These are phyloP conservation scores for Elsinoe fawcettii DNA, from an alignment of 2,329 filamentous ascomycete species.

Conservation along the genomic window DNA sequence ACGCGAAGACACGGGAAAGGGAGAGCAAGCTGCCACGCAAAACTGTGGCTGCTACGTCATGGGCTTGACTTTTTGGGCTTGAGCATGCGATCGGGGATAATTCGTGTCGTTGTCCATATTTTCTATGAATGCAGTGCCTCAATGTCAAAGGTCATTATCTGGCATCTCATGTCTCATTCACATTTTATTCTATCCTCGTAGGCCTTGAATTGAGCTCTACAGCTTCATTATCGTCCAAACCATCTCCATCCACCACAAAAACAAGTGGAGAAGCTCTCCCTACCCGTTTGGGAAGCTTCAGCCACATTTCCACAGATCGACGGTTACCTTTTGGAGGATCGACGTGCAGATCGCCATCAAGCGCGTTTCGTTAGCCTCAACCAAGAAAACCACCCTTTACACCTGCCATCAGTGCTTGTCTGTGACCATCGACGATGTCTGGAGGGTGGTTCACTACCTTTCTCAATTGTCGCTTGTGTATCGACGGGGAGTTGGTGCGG, in stretches of 20 bases:
- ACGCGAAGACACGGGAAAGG: slow-evolving; percentile 1
- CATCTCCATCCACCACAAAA: neutral
- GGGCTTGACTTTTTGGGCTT: neutral
- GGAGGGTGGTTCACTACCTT: slow-evolving; percentile 40
- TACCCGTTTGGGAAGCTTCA: slow-evolving; percentile 4
- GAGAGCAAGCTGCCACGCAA: neutral
- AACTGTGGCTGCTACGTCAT: slow-evolving; percentile 14
- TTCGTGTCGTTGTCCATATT: neutral
- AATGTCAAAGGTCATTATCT: neutral
- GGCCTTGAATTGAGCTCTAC: neutral
- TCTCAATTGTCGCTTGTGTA: slow-evolving; percentile 39
- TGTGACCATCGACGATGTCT: slow-evolving; percentile 18
- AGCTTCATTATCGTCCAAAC: neutral
- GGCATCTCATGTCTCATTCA: neutral
- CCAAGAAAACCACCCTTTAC: neutral
- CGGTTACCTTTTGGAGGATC: neutral
- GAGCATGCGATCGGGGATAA: neutral
- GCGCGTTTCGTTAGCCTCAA: slow-evolving; percentile 6
- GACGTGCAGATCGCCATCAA: neutral
- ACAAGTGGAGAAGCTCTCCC: slow-evolving; percentile 2
- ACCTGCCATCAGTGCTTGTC: neutral
- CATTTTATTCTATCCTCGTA: neutral
- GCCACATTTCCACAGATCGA: slow-evolving; percentile 3
- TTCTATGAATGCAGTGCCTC: no score
- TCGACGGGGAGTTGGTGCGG: slow-evolving; percentile 37